Evolutionary conservation across 331 rosid species (phyloP), one percentile per base, ranked within the genome.

Genomic region (Quercus lobata): DNA sequence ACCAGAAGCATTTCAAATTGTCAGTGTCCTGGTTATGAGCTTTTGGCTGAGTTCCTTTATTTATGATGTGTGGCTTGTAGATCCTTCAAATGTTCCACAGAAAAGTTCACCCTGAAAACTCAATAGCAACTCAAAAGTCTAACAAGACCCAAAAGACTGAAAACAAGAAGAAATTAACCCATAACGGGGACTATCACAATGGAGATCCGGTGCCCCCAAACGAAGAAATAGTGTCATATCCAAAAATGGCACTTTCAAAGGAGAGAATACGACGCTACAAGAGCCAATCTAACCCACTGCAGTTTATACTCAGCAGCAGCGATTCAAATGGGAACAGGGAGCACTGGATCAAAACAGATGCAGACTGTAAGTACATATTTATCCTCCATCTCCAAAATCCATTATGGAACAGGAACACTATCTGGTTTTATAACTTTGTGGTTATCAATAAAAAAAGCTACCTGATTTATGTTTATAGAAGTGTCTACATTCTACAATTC

Each of bases 81-180:
- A 93, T 96, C 80, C 97, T 96, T 53, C 97, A 91, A 15, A 93
- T 90, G 97, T 96, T 96, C 79, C 88, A 89, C 60, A 90, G 93
- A 84, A 96, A 96, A 80, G 98, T 93, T 68, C 97, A 92, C 81
- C 99, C 99, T 29, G 98, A 96, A 86, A 87, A 71, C 78, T 88
- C 94, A 37, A 55, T 71, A 46, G 84, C 80, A 62, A 75, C 63
- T 52, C 85, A 86, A 7, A 90, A 91, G 73, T 74, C 83, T 66
- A 82, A 65, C 12, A 93, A 83, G 79, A 82, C 55, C 46, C 78
- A 78, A 53, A 91, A 89, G 90, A 84, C 74, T 69, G 90, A 89
- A 79, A 85, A 57, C 77, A 89, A 86, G 81, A 96, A 88, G 93
- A 96, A 88, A 77, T 81, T 44, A 55, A 79, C 52, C 58, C 52